Evolutionary conservation across 331 rosid species (phyloP).

Genomic region (Saraca asoca): DNA sequence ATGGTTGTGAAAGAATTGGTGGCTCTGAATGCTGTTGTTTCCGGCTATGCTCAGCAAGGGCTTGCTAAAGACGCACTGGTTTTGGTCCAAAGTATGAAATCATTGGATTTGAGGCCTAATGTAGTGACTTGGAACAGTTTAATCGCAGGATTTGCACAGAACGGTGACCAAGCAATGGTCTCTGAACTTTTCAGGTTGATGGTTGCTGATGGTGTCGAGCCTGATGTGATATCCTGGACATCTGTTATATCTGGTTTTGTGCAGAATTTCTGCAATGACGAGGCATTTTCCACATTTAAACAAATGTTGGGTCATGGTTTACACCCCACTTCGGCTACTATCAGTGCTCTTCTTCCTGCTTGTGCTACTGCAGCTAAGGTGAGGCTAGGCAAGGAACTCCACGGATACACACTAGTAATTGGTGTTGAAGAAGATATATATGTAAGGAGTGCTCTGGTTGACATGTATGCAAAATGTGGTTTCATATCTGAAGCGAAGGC

Average conservation of each 20-base stretch:
- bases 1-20: constrained; percentile 72
- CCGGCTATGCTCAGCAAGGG: constrained; percentile 71
- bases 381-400: constrained; percentile 75
- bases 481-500: constrained; percentile 65
- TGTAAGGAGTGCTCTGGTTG: constrained; percentile 87
- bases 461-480: constrained; percentile 93
- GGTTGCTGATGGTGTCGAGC: constrained; percentile 60
- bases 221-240: constrained; percentile 90
- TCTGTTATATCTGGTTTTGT: constrained; percentile 84
- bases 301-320: constrained; percentile 62
- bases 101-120: constrained; percentile 56
- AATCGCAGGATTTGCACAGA: constrained; percentile 76
- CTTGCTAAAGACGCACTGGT: constrained; percentile 53
- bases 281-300: constrained; percentile 66
- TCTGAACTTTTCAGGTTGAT: constrained; percentile 55
- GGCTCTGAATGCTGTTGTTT: constrained; percentile 77
- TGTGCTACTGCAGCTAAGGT: constrained; percentile 66
- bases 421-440: constrained; percentile 71
- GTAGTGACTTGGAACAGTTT: constrained; percentile 81
- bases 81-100: constrained; percentile 59
- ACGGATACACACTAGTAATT: constrained; percentile 55
- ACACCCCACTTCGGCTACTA: constrained; percentile 76
- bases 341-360: constrained; percentile 78
- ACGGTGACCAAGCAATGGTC: constrained; percentile 59
- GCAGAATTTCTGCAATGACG: constrained; percentile 62